phyloP scores from a whole-genome alignment of 495 filamentous ascomycete genomes.

The Tuber microsphaerosporum region DNA sequence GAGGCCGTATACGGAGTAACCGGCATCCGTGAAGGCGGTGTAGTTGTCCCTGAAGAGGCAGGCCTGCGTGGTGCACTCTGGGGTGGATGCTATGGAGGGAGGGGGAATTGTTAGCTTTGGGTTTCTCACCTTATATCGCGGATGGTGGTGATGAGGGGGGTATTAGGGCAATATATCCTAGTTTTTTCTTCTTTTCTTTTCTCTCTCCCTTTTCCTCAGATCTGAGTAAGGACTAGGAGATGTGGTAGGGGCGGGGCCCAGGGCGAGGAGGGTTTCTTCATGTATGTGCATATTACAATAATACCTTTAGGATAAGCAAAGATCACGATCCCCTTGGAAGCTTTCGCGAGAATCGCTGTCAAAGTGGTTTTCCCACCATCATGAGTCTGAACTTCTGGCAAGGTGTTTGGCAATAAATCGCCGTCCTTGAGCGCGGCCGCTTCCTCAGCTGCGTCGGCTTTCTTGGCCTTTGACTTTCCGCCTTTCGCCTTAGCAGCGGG shows the following conservation, averaged over 20 bases:
- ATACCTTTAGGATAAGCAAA: slow-evolving; percentile 90
- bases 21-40: slow-evolving; percentile 65
- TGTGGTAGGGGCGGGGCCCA: neutral
- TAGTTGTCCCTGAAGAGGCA: slow-evolving; percentile 86
- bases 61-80: slow-evolving; percentile 87
- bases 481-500: slow-evolving; percentile 44
- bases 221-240: neutral
- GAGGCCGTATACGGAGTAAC: slow-evolving; percentile 80
- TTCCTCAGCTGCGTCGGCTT: slow-evolving; percentile 20
- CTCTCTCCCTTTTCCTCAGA: neutral
- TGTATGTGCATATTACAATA: neutral
- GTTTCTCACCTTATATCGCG: slow-evolving; percentile 1
- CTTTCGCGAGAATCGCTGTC: slow-evolving; percentile 67
- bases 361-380: slow-evolving; percentile 72
- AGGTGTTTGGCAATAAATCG: slow-evolving; percentile 34
- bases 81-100: slow-evolving; percentile 54
- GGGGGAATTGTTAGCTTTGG: slow-evolving; percentile 23
- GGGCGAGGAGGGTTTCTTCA: neutral
- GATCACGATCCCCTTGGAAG: slow-evolving; percentile 76
- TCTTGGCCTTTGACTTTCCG: slow-evolving; percentile 34
- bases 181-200: neutral
- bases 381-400: slow-evolving; percentile 66
- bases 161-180: neutral
- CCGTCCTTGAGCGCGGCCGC: slow-evolving; percentile 61
- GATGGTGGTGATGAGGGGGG: neutral